These are phyloP conservation scores for Metschnikowia kunwiensis DNA, from an alignment of 805 yeast genomes.

Conservation along the genomic window DNA sequence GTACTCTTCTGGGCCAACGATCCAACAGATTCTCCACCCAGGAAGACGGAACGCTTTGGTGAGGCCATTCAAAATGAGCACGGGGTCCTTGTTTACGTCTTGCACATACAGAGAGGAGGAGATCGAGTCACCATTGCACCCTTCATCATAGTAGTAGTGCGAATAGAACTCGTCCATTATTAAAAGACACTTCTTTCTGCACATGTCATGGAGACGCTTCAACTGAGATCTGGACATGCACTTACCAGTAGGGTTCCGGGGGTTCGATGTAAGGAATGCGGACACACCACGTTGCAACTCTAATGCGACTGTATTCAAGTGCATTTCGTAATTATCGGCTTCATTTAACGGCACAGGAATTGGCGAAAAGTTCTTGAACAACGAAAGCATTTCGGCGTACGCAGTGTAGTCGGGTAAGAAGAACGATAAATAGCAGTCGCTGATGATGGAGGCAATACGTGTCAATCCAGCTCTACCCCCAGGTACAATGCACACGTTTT, in stretches of 20 bases:
- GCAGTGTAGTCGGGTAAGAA: conserved; percentile 65
- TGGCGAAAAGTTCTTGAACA: conserved; percentile 60
- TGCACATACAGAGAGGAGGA: conserved; percentile 50
- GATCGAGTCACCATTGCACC: conserved; percentile 50
- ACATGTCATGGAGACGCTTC: conserved; percentile 47
- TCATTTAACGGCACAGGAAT: conserved; percentile 61
- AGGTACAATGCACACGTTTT: conserved; percentile 61
- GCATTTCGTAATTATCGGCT: conserved; percentile 54
- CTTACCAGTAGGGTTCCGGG: conserved; percentile 61
- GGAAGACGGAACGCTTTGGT: conserved; percentile 62
- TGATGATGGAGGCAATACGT: conserved; percentile 57
- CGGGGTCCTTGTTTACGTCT: conserved; percentile 58
- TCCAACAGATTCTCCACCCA: conserved; percentile 65
- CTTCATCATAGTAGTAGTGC: conserved; percentile 54
- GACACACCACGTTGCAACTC: conserved; percentile 57
- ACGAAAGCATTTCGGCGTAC: conserved; percentile 60
- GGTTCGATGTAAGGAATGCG: conserved; percentile 57
- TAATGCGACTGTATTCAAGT: conserved; percentile 48
- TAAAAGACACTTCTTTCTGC: conserved; percentile 51
- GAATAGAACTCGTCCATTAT: conserved; percentile 66
- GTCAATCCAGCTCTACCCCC: conserved; percentile 65
- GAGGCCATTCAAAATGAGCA: conserved; percentile 55
- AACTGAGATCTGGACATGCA: conserved; percentile 48
- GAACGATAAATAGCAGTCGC: conserved; percentile 57
- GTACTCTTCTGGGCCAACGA: conserved; percentile 59